phyloP scores from a whole-genome alignment of 441 rosid genomes.

The Syzygium syzygioides region DNA sequence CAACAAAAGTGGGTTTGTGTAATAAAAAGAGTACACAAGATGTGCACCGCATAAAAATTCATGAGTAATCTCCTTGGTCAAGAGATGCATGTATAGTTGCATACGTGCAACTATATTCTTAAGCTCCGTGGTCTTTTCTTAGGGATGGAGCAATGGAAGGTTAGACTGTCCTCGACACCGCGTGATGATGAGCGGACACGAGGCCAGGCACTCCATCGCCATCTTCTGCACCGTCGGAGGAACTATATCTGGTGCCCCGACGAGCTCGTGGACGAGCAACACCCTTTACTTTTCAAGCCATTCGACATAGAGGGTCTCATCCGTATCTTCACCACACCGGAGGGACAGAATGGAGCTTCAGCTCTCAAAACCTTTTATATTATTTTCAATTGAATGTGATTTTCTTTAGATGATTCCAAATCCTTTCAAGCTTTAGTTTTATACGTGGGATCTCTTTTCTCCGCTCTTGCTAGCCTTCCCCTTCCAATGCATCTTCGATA shows the following conservation, averaged over 20 bases:
- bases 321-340: neutral
- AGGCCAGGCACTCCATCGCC: neutral
- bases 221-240: neutral
- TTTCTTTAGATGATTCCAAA: neutral
- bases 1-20: neutral
- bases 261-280: neutral
- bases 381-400: neutral
- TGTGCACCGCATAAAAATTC: no score
- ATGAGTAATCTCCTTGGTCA: neutral
- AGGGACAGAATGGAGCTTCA: neutral
- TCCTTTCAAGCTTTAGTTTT: neutral
- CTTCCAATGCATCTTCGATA: neutral
- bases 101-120: neutral
- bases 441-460: neutral
- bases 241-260: neutral
- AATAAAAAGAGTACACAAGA: neutral
- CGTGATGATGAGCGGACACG: neutral
- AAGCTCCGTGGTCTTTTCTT: neutral
- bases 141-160: constrained; percentile 1
- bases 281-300: neutral
- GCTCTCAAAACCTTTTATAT: neutral
- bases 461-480: neutral
- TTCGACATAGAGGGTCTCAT: neutral
- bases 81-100: neutral
- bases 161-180: neutral